phyloP scores from a whole-genome alignment of 495 filamentous ascomycete genomes.

The Tuber indicum region DNA sequence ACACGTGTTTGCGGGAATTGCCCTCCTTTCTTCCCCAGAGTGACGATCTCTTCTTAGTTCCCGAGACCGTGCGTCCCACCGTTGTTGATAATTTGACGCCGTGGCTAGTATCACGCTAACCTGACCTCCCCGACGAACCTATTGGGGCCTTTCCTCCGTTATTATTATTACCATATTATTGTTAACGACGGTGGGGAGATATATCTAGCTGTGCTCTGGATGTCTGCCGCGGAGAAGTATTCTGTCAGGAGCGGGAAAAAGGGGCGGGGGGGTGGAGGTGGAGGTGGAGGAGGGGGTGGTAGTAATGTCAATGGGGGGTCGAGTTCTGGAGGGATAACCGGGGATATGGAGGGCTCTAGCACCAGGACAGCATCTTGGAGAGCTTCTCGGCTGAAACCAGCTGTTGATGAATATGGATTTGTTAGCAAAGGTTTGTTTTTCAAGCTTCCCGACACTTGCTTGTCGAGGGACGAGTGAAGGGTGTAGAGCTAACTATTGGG shows the following conservation, averaged over 20 bases:
- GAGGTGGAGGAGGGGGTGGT: neutral
- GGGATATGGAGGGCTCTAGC: neutral
- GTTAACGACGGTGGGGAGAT: neutral
- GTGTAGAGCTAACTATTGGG: slow-evolving; percentile 16
- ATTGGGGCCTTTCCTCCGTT: neutral
- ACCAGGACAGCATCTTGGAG: slow-evolving; percentile 27
- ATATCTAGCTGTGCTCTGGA: neutral
- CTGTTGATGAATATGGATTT: slow-evolving; percentile 37
- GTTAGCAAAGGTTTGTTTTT: slow-evolving; percentile 38
- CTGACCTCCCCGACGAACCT: neutral
- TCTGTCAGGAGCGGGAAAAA: neutral
- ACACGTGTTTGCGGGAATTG: neutral
- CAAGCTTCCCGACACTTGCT: slow-evolving; percentile 3
- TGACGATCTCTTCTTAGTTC: neutral
- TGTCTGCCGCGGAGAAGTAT: neutral
- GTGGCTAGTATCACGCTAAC: neutral
- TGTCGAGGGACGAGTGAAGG: neutral
- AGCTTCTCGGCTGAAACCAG: slow-evolving; percentile 28
- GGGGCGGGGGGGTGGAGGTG: neutral
- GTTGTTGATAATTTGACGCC: neutral
- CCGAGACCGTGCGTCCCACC: neutral
- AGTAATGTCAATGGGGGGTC: neutral
- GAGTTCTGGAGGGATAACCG: neutral
- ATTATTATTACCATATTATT: neutral
- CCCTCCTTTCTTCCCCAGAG: neutral